Conservation (phyloP, 768 basidiomycete species). For the Crepidotus variabilis region DNA sequence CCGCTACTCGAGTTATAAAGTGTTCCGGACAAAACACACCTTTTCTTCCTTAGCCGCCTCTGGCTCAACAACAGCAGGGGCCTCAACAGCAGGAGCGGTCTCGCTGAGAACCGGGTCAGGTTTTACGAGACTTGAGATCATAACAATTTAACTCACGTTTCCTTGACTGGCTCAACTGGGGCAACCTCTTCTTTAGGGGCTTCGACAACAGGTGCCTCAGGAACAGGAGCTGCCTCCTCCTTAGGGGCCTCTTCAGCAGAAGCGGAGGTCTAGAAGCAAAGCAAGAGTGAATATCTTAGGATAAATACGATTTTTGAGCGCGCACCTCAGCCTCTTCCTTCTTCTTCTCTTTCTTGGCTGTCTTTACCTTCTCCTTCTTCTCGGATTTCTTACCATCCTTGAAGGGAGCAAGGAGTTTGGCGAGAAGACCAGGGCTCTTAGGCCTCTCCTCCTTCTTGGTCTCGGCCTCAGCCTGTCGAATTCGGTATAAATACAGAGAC, state of each 20-base stretch:
- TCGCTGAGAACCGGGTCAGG: conserved; percentile 12
- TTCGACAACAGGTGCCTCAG: conserved; percentile 46
- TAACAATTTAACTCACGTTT: conserved; percentile 48
- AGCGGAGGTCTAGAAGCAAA: conserved; percentile 32
- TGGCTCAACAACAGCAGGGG: conserved; percentile 39
- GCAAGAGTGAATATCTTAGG: conserved; percentile 2
- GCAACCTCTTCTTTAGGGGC: conserved; percentile 45
- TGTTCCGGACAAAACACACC: conserved; percentile 27
- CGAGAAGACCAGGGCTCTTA: conserved; percentile 74
- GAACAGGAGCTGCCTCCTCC: conserved; percentile 43
- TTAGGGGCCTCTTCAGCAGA: conserved; percentile 35
- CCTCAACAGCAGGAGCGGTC: conserved; percentile 37
- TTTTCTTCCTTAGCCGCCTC: conserved; percentile 57
- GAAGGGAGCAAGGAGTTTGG: conserved; percentile 79
- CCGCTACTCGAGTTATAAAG: background rate
- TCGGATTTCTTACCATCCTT: conserved; percentile 78
- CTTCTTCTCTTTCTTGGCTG: conserved; percentile 81
- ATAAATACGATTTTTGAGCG: conserved; percentile 5
- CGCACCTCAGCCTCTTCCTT: conserved; percentile 64
- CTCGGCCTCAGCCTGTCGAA: conserved; percentile 41
- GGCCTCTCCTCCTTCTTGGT: conserved; percentile 75
- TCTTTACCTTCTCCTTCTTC: conserved; percentile 71
- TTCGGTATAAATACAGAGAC: conserved; percentile 7
- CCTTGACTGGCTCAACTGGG: conserved; percentile 60
- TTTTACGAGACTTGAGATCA: background rate